These are phyloP conservation scores for Geosmithia morbida DNA, from an alignment of 2,329 filamentous ascomycete genomes.

Conservation along the genomic window DNA sequence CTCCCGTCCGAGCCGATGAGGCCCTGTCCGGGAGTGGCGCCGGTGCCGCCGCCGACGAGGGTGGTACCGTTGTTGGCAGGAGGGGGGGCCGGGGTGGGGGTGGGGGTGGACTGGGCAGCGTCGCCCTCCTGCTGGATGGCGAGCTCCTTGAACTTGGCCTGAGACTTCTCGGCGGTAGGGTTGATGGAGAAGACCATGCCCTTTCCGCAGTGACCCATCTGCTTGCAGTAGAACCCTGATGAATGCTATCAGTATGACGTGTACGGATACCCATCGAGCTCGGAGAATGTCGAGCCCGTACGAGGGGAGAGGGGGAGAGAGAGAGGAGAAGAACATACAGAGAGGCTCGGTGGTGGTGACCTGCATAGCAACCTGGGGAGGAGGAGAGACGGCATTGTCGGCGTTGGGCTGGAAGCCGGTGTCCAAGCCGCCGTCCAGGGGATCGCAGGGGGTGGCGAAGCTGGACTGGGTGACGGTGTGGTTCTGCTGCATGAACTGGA, in stretches of 20 bases:
- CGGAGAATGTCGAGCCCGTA: too few relatives aligned
- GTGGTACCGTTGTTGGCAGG: conserved; percentile 9
- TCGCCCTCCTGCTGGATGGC: conserved; percentile 56
- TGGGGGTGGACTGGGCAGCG: conserved; percentile 15
- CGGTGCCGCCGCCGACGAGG: conserved; percentile 12
- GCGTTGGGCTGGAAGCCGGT: conserved; percentile 57
- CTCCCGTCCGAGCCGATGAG: conserved; percentile 29
- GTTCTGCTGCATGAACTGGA: conserved; percentile 58
- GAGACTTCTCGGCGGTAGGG: conserved; percentile 54
- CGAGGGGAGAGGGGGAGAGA: too few relatives aligned
- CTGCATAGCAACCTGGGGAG: conserved; percentile 59
- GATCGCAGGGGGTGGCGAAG: conserved; percentile 52
- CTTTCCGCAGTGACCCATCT: conserved; percentile 53
- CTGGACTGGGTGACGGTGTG: conserved; percentile 63
- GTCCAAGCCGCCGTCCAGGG: conserved; percentile 52
- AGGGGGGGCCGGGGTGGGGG: not conserved
- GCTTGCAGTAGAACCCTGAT: conserved; percentile 63
- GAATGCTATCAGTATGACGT: too few relatives aligned
- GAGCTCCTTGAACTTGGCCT: conserved; percentile 51
- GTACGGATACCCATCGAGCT: too few relatives aligned
- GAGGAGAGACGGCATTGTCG: conserved; percentile 48
- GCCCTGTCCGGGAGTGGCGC: conserved; percentile 27
- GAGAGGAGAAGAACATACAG: conserved; percentile 36
- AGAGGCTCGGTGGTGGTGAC: conserved; percentile 52
- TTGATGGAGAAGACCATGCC: conserved; percentile 75